These are phyloP conservation scores for Arthrobotrys musiformis DNA, from an alignment of 2,329 filamentous ascomycete species.

Conservation along the genomic window DNA sequence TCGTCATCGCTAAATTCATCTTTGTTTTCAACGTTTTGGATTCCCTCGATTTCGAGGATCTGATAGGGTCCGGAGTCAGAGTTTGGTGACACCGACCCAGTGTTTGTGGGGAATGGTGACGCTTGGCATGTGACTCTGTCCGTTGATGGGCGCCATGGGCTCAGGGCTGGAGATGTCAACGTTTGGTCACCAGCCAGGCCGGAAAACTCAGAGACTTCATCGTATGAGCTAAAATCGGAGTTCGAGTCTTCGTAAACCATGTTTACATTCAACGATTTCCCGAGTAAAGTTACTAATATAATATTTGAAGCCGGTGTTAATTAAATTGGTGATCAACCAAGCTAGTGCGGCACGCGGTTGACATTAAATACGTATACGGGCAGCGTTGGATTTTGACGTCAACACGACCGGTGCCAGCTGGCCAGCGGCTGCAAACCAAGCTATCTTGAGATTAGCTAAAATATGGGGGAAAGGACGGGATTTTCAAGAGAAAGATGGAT, in stretches of 20 bases:
- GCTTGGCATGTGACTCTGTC: conserved; percentile 43
- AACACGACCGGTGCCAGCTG: background rate
- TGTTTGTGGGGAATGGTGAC: conserved; percentile 21
- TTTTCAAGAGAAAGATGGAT: background rate
- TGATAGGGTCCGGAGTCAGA: background rate
- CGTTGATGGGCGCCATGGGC: conserved; percentile 6
- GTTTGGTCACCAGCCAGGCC: conserved; percentile 1
- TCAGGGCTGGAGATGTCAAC: background rate
- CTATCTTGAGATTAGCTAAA: background rate
- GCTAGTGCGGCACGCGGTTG: background rate
- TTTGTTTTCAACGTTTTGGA: background rate
- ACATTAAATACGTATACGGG: background rate
- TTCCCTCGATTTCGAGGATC: background rate
- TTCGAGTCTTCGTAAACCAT: conserved; percentile 11
- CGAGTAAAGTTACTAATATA: background rate
- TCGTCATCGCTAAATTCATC: background rate
- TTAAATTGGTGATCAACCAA: background rate
- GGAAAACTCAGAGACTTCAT: conserved; percentile 8
- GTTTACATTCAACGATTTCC: too few relatives aligned
- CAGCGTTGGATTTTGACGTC: conserved; percentile 1
- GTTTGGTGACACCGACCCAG: conserved; percentile 31
- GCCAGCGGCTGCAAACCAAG: background rate
- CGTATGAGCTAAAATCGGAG: conserved; percentile 15
- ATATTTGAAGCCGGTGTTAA: background rate
- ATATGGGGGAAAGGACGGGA: too few relatives aligned